phyloP scores from a whole-genome alignment of 768 basidiomycete genomes.

The Crassisporium funariophilum region DNA sequence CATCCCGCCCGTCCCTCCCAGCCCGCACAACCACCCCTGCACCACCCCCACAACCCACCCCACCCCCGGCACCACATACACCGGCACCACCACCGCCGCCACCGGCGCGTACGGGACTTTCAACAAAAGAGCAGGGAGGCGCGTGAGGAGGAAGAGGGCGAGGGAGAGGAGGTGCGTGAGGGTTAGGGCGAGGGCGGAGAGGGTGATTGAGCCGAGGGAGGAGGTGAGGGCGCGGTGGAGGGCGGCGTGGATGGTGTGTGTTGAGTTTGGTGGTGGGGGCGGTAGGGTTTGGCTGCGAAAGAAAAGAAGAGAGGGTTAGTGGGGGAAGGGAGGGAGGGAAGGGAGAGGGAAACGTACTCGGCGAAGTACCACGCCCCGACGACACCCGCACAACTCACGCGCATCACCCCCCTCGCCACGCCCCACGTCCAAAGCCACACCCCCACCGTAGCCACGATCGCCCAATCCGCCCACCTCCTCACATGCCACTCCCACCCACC shows the following conservation, averaged over 20 bases:
- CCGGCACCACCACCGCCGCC: slow-evolving; percentile 42
- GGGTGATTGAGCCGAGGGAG: slow-evolving; percentile 77
- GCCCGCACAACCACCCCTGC: slow-evolving; percentile 53
- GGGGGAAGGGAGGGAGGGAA: background rate
- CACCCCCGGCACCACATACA: slow-evolving; percentile 46
- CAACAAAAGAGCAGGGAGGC: slow-evolving; percentile 54
- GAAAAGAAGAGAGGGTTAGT: slow-evolving; percentile 1
- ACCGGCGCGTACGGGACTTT: slow-evolving; percentile 23
- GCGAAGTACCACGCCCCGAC: slow-evolving; percentile 92
- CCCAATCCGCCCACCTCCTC: slow-evolving; percentile 42
- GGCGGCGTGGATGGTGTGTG: slow-evolving; percentile 76
- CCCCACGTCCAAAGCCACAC: slow-evolving; percentile 79
- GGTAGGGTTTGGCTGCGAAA: slow-evolving; percentile 34
- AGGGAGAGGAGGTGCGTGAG: slow-evolving; percentile 61
- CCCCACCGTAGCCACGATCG: slow-evolving; percentile 52
- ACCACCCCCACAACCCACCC: slow-evolving; percentile 55
- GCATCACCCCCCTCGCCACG: slow-evolving; percentile 76
- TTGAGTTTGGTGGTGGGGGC: slow-evolving; percentile 55
- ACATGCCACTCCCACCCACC: slow-evolving; percentile 41
- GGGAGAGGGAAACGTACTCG: slow-evolving; percentile 37
- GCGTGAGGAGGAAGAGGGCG: slow-evolving; percentile 50
- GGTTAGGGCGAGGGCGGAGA: slow-evolving; percentile 78
- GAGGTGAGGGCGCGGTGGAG: slow-evolving; percentile 78
- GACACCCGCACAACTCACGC: slow-evolving; percentile 78
- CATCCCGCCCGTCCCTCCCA: too few species aligned